phyloP scores from a whole-genome alignment of 148 eudicot species.

The Rhododendron ferrugineum region DNA sequence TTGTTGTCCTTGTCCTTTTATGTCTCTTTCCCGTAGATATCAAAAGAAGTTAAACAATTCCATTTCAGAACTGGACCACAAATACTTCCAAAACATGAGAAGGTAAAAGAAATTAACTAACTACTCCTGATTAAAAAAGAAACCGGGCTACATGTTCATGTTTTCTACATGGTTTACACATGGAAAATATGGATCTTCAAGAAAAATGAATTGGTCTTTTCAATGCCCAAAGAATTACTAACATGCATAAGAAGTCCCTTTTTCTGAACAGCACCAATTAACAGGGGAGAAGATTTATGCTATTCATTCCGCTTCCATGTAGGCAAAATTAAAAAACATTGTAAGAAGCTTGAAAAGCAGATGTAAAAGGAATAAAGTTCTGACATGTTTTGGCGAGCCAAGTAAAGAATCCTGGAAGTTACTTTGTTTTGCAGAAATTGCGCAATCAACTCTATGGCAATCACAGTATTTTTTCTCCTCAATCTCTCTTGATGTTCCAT shows the following conservation, averaged over 20 bases:
- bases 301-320: neutral
- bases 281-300: neutral
- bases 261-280: neutral
- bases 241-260: neutral
- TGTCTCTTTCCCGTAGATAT: neutral
- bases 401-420: constrained; percentile 68
- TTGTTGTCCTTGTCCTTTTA: neutral
- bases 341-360: constrained; percentile 12
- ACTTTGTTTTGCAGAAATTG: constrained; percentile 58
- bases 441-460: constrained; percentile 63
- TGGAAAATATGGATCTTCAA: neutral
- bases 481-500: constrained; percentile 46
- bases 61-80: neutral
- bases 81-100: neutral
- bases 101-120: neutral
- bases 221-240: neutral
- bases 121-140: neutral
- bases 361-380: constrained; percentile 26
- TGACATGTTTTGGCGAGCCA: constrained; percentile 88
- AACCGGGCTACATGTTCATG: neutral
- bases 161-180: neutral
- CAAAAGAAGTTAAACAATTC: neutral
- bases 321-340: neutral
- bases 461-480: constrained; percentile 49
- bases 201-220: neutral